Base-by-base conservation (phyloP, 257 asterid genomes). In the Vinca minor region DNA sequence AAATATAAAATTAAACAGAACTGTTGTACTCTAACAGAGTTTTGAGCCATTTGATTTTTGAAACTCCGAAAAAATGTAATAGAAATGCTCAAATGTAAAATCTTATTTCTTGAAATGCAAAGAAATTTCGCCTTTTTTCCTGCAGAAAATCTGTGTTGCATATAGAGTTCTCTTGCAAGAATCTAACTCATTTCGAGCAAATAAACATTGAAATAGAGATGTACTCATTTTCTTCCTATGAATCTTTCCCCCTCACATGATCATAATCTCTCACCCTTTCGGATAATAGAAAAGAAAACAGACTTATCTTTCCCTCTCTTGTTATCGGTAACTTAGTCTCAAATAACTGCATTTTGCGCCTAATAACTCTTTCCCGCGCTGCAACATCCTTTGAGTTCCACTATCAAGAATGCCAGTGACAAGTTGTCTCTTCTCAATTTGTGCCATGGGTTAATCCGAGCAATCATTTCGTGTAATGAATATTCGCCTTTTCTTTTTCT, bases 341-440 rank as follows among this genome's bases (percentile, higher is more conserved):
- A 17, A 36, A 26, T 38, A 10, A 3, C 48, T 12, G 28, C 66
- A 25, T 42, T 2, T 13, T 7, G 26, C 38, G 45, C 28, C 26
- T 48, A 59, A 26, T 26, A 31, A 60, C 39, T 38, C 31, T 55
- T 10, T 28, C 35, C 52, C 25, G 14, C n/a, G 63, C 47, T 18
- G 46, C 55, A 44, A 0, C 26, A 10, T 47, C 42, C 18, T 48
- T 28, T 26, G 42, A 38, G 63, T 59, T 55, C 38, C 62, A 38
- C 42, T n/a, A 26, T 59, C 31, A 52, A 25, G n/a, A 26, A 52
- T 23, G 57, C 32, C 29, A 14, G 25, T 14, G 15, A n/a, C 31
- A 63, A 8, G 61, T 41, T 36, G 25, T 32, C 41, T 50, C 48
- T 32, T 48, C 12, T 21, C 68, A 47, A 55, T 34, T 64, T 31